phyloP scores from a whole-genome alignment of 148 eudicot genomes.

The Tetragonia tetragonoides region DNA sequence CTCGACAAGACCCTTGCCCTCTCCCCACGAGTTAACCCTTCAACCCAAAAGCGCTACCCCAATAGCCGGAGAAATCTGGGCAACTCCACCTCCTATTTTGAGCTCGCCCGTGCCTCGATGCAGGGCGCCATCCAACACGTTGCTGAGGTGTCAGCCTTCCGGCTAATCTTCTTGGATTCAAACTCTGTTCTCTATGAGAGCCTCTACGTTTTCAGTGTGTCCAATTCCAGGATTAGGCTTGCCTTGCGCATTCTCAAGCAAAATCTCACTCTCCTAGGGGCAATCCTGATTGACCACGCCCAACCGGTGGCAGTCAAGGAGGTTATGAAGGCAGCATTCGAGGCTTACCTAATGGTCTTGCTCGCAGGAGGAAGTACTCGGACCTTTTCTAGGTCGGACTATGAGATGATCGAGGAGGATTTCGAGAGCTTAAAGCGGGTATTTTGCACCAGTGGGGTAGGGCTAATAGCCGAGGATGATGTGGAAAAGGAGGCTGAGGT shows the following conservation, averaged over 20 bases:
- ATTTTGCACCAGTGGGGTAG: slow-evolving; percentile 58
- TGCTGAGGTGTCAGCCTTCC: slow-evolving; percentile 77
- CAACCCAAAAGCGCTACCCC: slow-evolving; percentile 27
- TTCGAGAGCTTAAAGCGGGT: slow-evolving; percentile 61
- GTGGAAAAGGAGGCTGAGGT: slow-evolving; percentile 69
- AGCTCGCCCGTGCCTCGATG: slow-evolving; percentile 44
- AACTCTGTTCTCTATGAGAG: slow-evolving; percentile 66
- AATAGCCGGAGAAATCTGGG: slow-evolving; percentile 39
- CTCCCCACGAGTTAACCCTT: slow-evolving; percentile 48
- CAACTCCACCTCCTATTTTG: slow-evolving; percentile 53
- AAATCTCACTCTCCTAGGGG: slow-evolving; percentile 65
- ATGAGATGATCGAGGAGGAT: slow-evolving; percentile 65
- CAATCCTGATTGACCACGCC: slow-evolving; percentile 64
- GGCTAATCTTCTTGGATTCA: slow-evolving; percentile 77
- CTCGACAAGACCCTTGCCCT: slow-evolving; percentile 67
- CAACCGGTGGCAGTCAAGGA: slow-evolving; percentile 77
- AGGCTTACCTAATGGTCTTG: slow-evolving; percentile 75
- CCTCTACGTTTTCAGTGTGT: slow-evolving; percentile 49
- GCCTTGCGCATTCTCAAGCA: slow-evolving; percentile 68
- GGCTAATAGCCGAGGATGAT: slow-evolving; percentile 62
- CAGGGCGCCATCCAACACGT: slow-evolving; percentile 62
- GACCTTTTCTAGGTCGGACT: slow-evolving; percentile 49
- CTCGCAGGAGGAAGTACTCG: slow-evolving; percentile 83
- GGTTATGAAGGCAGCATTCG: slow-evolving; percentile 80
- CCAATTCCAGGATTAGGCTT: slow-evolving; percentile 54